Evolutionary conservation across 2,329 filamentous ascomycete species (phyloP).

Genomic region (Colletotrichum limetticola): DNA sequence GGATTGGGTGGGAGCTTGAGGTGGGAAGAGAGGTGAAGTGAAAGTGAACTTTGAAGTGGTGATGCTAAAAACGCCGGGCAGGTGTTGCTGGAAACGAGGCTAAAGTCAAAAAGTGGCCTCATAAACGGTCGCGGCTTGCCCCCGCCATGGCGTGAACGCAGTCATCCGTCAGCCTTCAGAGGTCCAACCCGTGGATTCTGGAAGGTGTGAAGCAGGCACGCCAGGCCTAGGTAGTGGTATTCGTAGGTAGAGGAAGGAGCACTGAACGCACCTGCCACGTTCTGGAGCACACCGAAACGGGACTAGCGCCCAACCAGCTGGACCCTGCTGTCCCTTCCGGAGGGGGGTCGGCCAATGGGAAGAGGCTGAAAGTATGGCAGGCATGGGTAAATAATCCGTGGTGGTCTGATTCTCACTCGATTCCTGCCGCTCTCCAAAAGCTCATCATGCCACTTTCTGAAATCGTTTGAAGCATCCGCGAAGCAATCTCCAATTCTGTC

Average conservation of each 20-base stretch:
- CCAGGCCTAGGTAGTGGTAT: no score
- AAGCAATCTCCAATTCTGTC: conserved; percentile 33
- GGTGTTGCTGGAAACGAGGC: conserved; percentile 12
- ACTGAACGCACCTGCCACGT: conserved; percentile 32
- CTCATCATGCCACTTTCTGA: conserved; percentile 35
- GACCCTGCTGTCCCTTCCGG: conserved; percentile 23
- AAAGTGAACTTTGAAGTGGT: background rate
- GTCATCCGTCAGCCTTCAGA: background rate
- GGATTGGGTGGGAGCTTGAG: background rate
- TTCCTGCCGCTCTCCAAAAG: conserved; percentile 32
- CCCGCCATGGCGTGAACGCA: conserved; percentile 15
- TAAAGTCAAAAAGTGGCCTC: conserved; percentile 30
- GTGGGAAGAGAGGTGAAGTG: conserved; percentile 4
- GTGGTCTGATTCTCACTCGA: conserved; percentile 36
- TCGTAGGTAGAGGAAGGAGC: no score
- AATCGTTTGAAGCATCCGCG: conserved; percentile 33
- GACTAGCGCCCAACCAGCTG: conserved; percentile 18
- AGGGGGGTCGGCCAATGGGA: conserved; percentile 25
- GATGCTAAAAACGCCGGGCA: background rate
- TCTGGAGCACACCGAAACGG: conserved; percentile 19
- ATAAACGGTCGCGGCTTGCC: conserved; percentile 15
- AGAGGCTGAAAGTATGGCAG: conserved; percentile 16
- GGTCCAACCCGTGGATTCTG: no score
- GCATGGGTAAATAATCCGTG: conserved; percentile 33
- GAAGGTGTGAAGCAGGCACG: no score